Base-by-base conservation (phyloP, 768 basidiomycete species). In the Termitomyces sp. region DNA sequence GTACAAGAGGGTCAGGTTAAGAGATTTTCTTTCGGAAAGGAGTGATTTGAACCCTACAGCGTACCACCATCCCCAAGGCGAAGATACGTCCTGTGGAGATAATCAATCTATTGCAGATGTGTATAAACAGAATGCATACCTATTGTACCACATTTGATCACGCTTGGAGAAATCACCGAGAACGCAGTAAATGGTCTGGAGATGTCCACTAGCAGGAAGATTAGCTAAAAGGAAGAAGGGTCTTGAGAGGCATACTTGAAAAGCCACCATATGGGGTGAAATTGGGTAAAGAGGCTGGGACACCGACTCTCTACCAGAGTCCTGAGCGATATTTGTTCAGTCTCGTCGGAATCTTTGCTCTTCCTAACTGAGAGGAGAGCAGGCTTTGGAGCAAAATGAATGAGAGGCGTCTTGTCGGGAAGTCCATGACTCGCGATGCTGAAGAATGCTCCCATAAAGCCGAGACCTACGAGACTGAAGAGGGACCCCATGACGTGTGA, bases 181-280 rank as follows among this genome's bases (percentile, higher is more conserved):
- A 1, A 83, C 82, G 53, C 78, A 80, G 53, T 84, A 85, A 15
- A 80, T 64, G 1, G 86, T 87, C 61, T 87, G 85, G 10, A 86
- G 60, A 66, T 88, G 84, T 3, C 84, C 85, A 65, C 84, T 85
- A 55, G 30, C 26, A 21, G 31, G n/a, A 11, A 48, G 8, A 35
- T 46, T 10, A 41, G 19, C 3, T 19, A 7, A 33, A 30, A 19
- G 30, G n/a, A 10, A 46, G 38, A 19, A 38, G 8, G 19, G 17
- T 19, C 14, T 35, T 3, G 28, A 42, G 31, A n/a, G 21, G 68
- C 77, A 51, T 55, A 79, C 78, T 75, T 78, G 64, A 66, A 72
- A 53, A 81, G 71, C 77, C 78, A 80, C 80, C 75, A 82, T 48
- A 75, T 56, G 37, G 78, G 78, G 44, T 67, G 68, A 60, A 82